A percentile compares a stretch with the other conserved stretches of the same genome.
Evolutionary conservation across 2,329 filamentous ascomycete species (phyloP).

Genomic region (Aspergillus candidus): DNA sequence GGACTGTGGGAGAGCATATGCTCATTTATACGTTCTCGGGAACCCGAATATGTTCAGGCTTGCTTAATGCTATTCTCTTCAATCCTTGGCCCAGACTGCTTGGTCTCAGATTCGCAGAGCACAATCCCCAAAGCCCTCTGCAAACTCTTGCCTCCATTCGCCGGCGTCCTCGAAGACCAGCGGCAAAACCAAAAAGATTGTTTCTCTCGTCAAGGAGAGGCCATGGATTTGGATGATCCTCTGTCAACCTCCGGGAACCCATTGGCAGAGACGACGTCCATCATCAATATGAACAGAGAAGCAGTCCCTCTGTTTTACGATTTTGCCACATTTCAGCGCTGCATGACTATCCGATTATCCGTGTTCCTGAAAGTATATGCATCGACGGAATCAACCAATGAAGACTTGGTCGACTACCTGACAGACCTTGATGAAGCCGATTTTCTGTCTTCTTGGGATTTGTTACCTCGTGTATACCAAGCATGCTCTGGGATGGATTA

Average conservation of each 20-base stretch:
- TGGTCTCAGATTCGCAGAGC: slow-evolving; percentile 11
- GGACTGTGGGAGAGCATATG: slow-evolving; percentile 33
- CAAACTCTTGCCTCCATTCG: slow-evolving; percentile 23
- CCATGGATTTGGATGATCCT: slow-evolving; percentile 41
- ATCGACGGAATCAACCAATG: slow-evolving; percentile 1
- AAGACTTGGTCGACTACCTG: slow-evolving; percentile 31
- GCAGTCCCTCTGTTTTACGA: slow-evolving; percentile 28
- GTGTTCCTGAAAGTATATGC: slow-evolving; percentile 20
- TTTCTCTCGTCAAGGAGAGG: slow-evolving; percentile 19
- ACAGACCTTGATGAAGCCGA: slow-evolving; percentile 32
- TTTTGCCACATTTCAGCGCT: slow-evolving; percentile 30
- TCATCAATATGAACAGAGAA: slow-evolving; percentile 28
- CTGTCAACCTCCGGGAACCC: slow-evolving; percentile 24
- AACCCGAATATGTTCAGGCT: slow-evolving; percentile 22
- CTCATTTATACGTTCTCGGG: slow-evolving; percentile 24
- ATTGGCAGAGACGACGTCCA: slow-evolving; percentile 15
- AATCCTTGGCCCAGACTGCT: slow-evolving; percentile 22
- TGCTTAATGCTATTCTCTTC: slow-evolving; percentile 31
- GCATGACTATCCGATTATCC: slow-evolving; percentile 30
- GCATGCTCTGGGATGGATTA: slow-evolving; percentile 24
- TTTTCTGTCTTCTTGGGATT: slow-evolving; percentile 30
- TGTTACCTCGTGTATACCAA: slow-evolving; percentile 27
- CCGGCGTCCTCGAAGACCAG: slow-evolving; percentile 26
- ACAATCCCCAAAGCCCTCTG: slow-evolving; percentile 20
- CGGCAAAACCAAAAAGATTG: slow-evolving; percentile 18